Conservation (phyloP, 192 early-diverging fungal species). For the Coemansia brasiliensis region DNA sequence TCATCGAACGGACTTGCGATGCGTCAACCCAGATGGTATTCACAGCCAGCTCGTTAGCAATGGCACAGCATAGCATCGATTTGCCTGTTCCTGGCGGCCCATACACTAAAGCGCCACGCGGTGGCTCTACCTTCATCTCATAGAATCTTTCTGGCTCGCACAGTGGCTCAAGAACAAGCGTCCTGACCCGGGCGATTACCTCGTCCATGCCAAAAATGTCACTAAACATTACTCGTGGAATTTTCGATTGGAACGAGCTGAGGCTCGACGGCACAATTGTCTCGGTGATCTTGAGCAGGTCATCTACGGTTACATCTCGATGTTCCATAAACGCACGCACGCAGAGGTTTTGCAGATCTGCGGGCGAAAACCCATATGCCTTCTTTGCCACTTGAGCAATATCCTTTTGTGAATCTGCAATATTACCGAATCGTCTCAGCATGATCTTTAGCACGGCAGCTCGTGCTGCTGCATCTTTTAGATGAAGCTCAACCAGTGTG, state of each 20-base stretch:
- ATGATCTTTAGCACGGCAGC: conserved; percentile 39
- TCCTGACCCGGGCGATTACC: conserved; percentile 59
- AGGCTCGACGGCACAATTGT: conserved; percentile 22
- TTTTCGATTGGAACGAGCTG: conserved; percentile 48
- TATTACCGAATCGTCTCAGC: conserved; percentile 29
- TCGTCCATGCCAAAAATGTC: conserved; percentile 80
- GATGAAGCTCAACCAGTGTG: conserved; percentile 27
- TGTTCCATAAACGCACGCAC: conserved; percentile 52
- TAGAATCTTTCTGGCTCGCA: conserved; percentile 40
- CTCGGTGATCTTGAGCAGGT: conserved; percentile 14
- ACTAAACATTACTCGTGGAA: conserved; percentile 63
- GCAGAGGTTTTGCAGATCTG: conserved; percentile 76
- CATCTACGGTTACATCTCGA: conserved; percentile 22
- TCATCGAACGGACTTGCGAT: conserved; percentile 82
- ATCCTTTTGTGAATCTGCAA: conserved; percentile 13
- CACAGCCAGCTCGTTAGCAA: conserved; percentile 75
- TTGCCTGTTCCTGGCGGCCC: conserved; percentile 92
- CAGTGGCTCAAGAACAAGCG: conserved; percentile 57
- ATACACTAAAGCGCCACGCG: conserved; percentile 79
- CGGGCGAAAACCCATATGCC: conserved; percentile 71
- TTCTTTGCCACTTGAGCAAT: conserved; percentile 25
- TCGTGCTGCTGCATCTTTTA: conserved; percentile 25
- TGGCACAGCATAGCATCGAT: conserved; percentile 81
- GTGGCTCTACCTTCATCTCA: conserved; percentile 68
- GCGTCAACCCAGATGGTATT: conserved; percentile 85